Evolutionary conservation across 2,329 filamentous ascomycete genomes (phyloP), one percentile per base, ranked within the genome.

Genomic region (Sclerotinia nivalis): DNA sequence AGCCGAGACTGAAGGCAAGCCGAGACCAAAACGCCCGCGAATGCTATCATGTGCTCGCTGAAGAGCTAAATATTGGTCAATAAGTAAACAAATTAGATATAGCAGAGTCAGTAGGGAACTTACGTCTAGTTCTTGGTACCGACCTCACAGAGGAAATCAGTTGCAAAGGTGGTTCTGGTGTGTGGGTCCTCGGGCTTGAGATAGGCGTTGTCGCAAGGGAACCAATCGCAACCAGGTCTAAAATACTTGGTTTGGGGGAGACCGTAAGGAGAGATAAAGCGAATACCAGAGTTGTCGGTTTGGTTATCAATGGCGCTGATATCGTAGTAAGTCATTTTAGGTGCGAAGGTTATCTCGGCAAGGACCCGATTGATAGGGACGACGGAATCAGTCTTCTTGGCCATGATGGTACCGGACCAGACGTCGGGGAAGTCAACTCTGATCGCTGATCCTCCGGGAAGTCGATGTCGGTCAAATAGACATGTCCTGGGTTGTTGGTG

Each of bases 241-340:
- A 9, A 5, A 22, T 62, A 49, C 18, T 22, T 28, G 49, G 3
- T 6, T 12, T 15, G 28, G 4, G n/a, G 20, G 10, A 13, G 15
- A 31, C 47, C 50, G 6, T 9, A 9, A 15, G 67, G 56, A 6
- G 34, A 47, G 25, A 65, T 2, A 9, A 28, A 64, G n/a, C 20
- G 58, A 25, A 69, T 28, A 8, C 67, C 67, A 20, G 58, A n/a
- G 18, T 58, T 50, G 25, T 69, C 68, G 15, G 37, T 66, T 18
- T 22, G n/a, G 25, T 69, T 69, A 10, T 22, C 25, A 40, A 69
- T 34, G 3, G 59, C 68, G 4, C 40, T 50, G 60, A 66, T 25
- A 59, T 69, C 68, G 34, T 59, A 69, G 8, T 15, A 50, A 20
- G 37, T 59, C 18, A 10, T 13, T 18, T 37, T 10, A 22, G n/a